phyloP scores from a whole-genome alignment of 139 green algal species.

The Klebsormidium nitens region DNA sequence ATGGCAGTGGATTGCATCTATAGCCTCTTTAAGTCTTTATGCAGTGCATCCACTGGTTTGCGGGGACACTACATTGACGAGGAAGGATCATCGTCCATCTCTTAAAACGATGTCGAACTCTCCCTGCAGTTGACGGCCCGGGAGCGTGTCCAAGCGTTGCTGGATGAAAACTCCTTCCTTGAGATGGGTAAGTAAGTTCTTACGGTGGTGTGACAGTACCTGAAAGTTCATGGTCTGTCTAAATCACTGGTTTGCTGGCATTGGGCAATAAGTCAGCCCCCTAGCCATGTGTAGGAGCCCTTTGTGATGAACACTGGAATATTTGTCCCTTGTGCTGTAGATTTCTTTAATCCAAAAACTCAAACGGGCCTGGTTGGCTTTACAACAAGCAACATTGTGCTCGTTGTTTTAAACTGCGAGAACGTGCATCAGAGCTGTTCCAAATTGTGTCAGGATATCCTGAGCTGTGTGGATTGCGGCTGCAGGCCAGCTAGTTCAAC shows the following conservation, averaged over 20 bases:
- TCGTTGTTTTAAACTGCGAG: not conserved
- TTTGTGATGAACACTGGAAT: not conserved
- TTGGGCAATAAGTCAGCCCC: not conserved
- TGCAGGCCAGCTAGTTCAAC: conserved; percentile 50
- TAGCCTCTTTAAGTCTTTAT: not conserved
- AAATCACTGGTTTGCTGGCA: not conserved
- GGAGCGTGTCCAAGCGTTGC: conserved; percentile 51
- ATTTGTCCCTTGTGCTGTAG: not conserved
- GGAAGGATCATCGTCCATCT: not conserved
- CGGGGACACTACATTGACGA: not conserved
- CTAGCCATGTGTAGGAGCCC: not conserved
- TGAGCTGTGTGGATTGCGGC: too few relatives aligned
- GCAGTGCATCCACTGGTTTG: not conserved
- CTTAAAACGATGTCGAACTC: conserved; percentile 32
- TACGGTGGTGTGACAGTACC: not conserved
- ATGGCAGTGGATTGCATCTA: not conserved
- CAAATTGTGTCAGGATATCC: not conserved
- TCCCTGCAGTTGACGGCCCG: conserved; percentile 53
- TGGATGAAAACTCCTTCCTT: conserved; percentile 51
- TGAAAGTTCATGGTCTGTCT: too few relatives aligned
- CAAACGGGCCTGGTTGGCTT: not conserved
- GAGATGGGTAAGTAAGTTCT: conserved; percentile 42
- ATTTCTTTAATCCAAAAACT: not conserved
- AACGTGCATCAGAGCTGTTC: not conserved
- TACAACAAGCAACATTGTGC: not conserved